These are phyloP conservation scores for Litchi chinensis DNA, from an alignment of 345 rosid species.

Conservation along the genomic window DNA sequence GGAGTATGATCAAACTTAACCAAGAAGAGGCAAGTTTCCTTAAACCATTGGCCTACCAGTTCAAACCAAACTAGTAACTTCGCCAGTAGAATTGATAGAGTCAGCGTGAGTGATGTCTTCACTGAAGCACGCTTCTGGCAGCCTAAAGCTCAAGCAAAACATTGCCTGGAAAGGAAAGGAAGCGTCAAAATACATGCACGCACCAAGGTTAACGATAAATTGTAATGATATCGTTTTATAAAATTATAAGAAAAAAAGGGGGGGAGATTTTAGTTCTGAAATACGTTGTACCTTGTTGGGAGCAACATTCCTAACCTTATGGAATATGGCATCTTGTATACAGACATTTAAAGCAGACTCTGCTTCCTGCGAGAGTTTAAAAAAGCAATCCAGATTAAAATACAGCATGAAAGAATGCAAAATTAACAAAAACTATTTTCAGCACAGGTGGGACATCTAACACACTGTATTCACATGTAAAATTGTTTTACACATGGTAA, in stretches of 20 bases:
- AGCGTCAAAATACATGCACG: background rate
- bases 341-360: slow-evolving; percentile 60
- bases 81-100: slow-evolving; percentile 12
- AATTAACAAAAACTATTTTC: background rate
- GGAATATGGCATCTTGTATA: slow-evolving; percentile 63
- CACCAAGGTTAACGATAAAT: background rate
- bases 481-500: background rate
- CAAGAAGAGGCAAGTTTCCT: background rate
- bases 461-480: background rate
- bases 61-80: background rate
- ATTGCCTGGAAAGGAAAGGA: slow-evolving; percentile 63
- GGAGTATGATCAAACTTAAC: background rate
- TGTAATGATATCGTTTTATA: no score
- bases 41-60: no score
- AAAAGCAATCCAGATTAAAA: slow-evolving; percentile 9
- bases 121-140: slow-evolving; percentile 74
- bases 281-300: slow-evolving; percentile 76
- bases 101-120: slow-evolving; percentile 27
- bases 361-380: slow-evolving; percentile 58
- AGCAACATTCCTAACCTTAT: slow-evolving; percentile 95
- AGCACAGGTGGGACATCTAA: background rate
- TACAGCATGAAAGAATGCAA: background rate
- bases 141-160: slow-evolving; percentile 92
- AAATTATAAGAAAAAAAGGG: no score
- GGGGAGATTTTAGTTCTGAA: background rate